phyloP scores from a whole-genome alignment of 2,329 filamentous ascomycete species.

The Alternaria viburni region DNA sequence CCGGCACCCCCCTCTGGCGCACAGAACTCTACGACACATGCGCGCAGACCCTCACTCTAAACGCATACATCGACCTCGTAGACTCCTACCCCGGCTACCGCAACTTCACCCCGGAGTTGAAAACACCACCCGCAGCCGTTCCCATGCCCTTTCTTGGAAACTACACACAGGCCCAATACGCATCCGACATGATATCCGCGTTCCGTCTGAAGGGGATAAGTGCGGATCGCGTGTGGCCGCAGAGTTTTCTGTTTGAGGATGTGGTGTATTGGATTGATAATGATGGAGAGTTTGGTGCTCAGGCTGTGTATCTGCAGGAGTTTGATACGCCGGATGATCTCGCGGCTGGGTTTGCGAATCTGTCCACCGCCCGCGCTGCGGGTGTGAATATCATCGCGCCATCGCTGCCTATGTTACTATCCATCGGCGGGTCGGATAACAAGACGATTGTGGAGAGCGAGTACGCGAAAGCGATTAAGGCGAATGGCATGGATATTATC shows the following conservation, averaged over 20 bases:
- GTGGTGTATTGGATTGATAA: conserved; percentile 68
- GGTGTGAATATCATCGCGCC: conserved; percentile 68
- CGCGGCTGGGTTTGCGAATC: conserved; percentile 58
- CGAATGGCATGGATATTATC: conserved; percentile 67
- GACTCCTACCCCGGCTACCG: conserved; percentile 59
- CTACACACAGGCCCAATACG: conserved; percentile 69
- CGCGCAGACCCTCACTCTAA: conserved; percentile 62
- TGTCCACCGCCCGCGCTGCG: conserved; percentile 60
- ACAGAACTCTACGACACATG: conserved; percentile 69
- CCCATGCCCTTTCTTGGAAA: conserved; percentile 66
- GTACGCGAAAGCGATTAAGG: conserved; percentile 66
- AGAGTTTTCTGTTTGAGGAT: conserved; percentile 68
- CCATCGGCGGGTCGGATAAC: conserved; percentile 52
- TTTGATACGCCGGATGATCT: conserved; percentile 58
- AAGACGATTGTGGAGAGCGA: conserved; percentile 63
- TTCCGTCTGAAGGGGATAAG: conserved; percentile 47
- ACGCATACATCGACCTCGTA: conserved; percentile 65
- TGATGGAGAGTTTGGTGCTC: conserved; percentile 65
- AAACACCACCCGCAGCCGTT: conserved; percentile 60
- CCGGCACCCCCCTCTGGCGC: conserved; percentile 63
- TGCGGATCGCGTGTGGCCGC: conserved; percentile 53
- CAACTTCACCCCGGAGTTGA: conserved; percentile 70
- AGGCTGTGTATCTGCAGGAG: conserved; percentile 68
- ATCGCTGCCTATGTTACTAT: conserved; percentile 65
- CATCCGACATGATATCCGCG: conserved; percentile 62